Conservation (phyloP, 768 basidiomycete species). For the Rhizopogon vinicolor region DNA sequence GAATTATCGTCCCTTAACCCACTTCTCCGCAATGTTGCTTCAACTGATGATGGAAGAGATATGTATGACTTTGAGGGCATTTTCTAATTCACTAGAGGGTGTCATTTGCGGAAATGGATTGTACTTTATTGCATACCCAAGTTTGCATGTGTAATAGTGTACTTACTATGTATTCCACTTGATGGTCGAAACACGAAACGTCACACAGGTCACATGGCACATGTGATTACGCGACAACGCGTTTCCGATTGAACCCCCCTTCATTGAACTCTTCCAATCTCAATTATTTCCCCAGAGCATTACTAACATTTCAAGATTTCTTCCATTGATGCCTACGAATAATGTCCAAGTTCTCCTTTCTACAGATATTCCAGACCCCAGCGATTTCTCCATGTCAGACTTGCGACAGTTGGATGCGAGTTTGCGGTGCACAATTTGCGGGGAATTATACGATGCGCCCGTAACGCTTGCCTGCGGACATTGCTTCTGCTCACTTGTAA, state of each 20-base stretch:
- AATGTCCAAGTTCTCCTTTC: conserved; percentile 24
- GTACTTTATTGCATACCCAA: conserved; percentile 10
- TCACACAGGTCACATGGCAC: conserved; percentile 13
- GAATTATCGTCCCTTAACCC: conserved; percentile 83
- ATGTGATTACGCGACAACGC: conserved; percentile 19
- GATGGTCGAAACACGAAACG: conserved; percentile 5
- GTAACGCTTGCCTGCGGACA: conserved; percentile 75
- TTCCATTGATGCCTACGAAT: conserved; percentile 21
- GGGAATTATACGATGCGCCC: conserved; percentile 68
- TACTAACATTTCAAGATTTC: neutral
- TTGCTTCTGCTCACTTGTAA: conserved; percentile 74
- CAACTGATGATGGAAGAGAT: conserved; percentile 31
- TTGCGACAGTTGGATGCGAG: conserved; percentile 60
- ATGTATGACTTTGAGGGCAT: conserved; percentile 41
- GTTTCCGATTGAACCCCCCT: too few species aligned
- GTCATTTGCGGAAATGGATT: conserved; percentile 1
- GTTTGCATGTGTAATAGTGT: conserved; percentile 16
- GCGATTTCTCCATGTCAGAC: conserved; percentile 64
- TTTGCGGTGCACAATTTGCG: conserved; percentile 72
- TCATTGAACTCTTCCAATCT: too few species aligned
- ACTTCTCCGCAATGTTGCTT: conserved; percentile 55
- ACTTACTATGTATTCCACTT: neutral
- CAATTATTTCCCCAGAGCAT: neutral
- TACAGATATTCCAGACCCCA: conserved; percentile 52
- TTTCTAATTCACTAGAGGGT: conserved; percentile 16